A percentile compares a stretch with the other conserved stretches of the same genome.
Conservation (phyloP, 257 asterid genomes). For the Solanum dulcamara region DNA sequence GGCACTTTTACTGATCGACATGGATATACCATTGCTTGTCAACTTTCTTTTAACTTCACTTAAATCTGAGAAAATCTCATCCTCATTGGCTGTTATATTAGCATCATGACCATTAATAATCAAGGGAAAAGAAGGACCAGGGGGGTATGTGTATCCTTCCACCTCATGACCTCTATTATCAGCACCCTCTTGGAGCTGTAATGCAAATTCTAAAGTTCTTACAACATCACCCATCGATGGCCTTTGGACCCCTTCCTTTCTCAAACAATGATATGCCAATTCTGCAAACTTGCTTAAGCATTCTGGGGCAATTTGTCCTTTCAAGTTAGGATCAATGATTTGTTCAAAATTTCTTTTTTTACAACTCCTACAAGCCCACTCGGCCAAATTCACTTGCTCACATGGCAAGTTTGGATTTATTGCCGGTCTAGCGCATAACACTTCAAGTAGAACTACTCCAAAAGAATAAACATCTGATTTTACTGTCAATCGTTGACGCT, state of each 20-base stretch:
- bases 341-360: slow-evolving; percentile 23
- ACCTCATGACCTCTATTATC: slow-evolving; percentile 16
- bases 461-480: slow-evolving; percentile 65
- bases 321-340: slow-evolving; percentile 32
- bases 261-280: slow-evolving; percentile 32
- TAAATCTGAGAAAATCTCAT: slow-evolving; percentile 13
- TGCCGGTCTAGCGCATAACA: slow-evolving; percentile 33
- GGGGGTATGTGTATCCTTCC: not conserved
- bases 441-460: slow-evolving; percentile 53
- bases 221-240: slow-evolving; percentile 50
- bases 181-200: slow-evolving; percentile 38
- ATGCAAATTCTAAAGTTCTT: slow-evolving; percentile 49
- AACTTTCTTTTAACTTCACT: not conserved
- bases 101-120: not conserved
- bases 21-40: not conserved
- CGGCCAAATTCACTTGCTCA: slow-evolving; percentile 36
- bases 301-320: slow-evolving; percentile 36
- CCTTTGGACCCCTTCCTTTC: slow-evolving; percentile 27
- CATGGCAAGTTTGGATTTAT: slow-evolving; percentile 10
- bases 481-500: slow-evolving; percentile 36
- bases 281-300: slow-evolving; percentile 30
- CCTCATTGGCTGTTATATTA: slow-evolving; percentile 7
- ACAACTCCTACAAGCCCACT: slow-evolving; percentile 32
- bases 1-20: not conserved
- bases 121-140: slow-evolving; percentile 10